These are phyloP conservation scores for Clarireedia monteithiana DNA, from an alignment of 2,329 filamentous ascomycete genomes.

Conservation along the genomic window DNA sequence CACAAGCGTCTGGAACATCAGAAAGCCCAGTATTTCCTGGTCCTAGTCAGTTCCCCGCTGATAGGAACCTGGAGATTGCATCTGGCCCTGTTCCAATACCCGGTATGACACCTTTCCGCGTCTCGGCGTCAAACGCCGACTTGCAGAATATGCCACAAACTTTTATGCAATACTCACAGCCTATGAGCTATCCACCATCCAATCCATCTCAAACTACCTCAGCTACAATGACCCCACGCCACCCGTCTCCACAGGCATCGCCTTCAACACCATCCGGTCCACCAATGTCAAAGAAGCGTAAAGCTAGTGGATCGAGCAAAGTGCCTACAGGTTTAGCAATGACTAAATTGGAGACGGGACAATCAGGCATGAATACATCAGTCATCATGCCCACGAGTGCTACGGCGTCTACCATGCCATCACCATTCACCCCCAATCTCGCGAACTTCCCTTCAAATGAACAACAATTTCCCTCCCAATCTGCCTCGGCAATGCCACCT, in stretches of 20 bases:
- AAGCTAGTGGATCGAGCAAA: slow-evolving; percentile 62
- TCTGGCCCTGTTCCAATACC: slow-evolving; percentile 13
- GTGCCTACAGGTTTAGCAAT: slow-evolving; percentile 69
- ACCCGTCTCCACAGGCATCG: slow-evolving; percentile 62
- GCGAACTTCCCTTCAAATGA: slow-evolving; percentile 35
- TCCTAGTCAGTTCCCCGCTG: slow-evolving; percentile 33
- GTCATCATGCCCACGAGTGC: slow-evolving; percentile 27
- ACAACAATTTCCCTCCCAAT: slow-evolving; percentile 20
- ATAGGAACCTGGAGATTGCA: slow-evolving; percentile 23
- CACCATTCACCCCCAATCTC: slow-evolving; percentile 45
- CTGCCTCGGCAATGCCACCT: slow-evolving; percentile 17
- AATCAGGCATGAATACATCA: slow-evolving; percentile 29
- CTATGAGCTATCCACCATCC: slow-evolving; percentile 27
- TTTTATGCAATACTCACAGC: slow-evolving; percentile 28
- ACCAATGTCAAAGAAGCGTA: slow-evolving; percentile 71
- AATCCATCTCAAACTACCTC: slow-evolving; percentile 33
- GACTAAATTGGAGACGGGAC: slow-evolving; percentile 66
- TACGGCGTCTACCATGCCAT: slow-evolving; percentile 36
- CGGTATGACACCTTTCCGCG: slow-evolving; percentile 40
- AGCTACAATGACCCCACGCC: slow-evolving; percentile 47
- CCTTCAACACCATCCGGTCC: slow-evolving; percentile 58
- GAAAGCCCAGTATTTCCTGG: slow-evolving; percentile 33
- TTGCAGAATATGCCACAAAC: slow-evolving; percentile 50
- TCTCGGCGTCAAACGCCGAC: slow-evolving; percentile 57
- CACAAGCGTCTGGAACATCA: slow-evolving; percentile 24